Percentiles rank a stretch among this genome's conserved stretches.
Evolutionary conservation across 78 protist genomes (phyloP).

Genomic region (Anaeramoeba flamelloides): DNA sequence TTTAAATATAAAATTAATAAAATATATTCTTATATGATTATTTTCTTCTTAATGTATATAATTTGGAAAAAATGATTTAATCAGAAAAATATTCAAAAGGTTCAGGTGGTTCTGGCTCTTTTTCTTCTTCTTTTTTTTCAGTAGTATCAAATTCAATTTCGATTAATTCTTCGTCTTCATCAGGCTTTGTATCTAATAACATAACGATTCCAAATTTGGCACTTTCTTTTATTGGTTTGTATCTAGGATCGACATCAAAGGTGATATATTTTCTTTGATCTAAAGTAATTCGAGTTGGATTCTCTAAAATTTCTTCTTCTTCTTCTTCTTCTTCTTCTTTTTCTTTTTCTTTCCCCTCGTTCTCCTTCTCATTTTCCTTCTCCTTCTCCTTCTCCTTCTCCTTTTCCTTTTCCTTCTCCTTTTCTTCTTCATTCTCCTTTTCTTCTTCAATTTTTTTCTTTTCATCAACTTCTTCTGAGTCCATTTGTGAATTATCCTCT

Average conservation of each 20-base stretch:
- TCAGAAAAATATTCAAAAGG: too few species aligned
- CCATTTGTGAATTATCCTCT: not conserved
- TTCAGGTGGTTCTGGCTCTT: too few species aligned
- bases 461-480: not conserved
- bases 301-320: not conserved
- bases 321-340: not conserved
- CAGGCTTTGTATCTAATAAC: not conserved
- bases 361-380: not conserved
- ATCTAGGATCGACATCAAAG: not conserved
- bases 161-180: not conserved
- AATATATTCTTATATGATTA: not conserved
- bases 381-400: not conserved
- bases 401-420: not conserved
- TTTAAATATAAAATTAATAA: too few species aligned
- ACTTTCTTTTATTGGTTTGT: not conserved
- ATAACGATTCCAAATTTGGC: slow-evolving; percentile 10
- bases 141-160: not conserved
- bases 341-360: not conserved
- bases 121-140: slow-evolving; percentile 2
- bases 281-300: slow-evolving; percentile 1
- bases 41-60: not conserved
- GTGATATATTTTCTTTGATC: not conserved
- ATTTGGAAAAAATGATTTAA: not conserved
- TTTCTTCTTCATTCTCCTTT: not conserved
- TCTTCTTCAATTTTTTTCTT: not conserved